Evolutionary conservation across 495 filamentous ascomycete genomes (phyloP).

Genomic region (Daldinia decipiens): DNA sequence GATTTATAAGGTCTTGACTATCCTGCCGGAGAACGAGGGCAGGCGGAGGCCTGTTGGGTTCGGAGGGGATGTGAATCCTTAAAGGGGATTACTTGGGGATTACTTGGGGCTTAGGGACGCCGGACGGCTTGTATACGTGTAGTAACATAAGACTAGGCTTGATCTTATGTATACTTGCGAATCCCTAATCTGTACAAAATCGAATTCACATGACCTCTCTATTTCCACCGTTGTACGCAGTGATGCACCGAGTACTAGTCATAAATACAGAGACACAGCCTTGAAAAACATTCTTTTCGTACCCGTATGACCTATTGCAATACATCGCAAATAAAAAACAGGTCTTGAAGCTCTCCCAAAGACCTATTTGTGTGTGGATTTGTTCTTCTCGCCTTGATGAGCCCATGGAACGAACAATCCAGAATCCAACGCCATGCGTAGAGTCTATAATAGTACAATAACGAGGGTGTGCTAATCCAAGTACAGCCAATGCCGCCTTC

Average conservation of each 20-base stretch:
- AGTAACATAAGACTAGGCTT: neutral
- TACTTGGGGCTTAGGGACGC: neutral
- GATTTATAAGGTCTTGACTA: constrained; percentile 91
- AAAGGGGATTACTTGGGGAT: no score
- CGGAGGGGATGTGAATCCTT: constrained; percentile 72
- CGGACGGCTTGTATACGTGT: neutral
- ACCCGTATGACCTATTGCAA: constrained; percentile 11
- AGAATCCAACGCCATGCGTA: constrained; percentile 45
- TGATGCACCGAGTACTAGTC: neutral
- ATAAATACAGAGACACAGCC: neutral
- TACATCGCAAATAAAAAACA: constrained; percentile 18
- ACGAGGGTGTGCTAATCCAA: constrained; percentile 30
- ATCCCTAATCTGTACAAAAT: neutral
- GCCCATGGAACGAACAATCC: constrained; percentile 7
- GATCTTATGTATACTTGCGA: neutral
- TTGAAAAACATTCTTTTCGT: constrained; percentile 22
- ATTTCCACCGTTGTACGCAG: neutral
- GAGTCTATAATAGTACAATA: constrained; percentile 45
- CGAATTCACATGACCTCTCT: neutral
- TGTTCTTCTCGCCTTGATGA: constrained; percentile 3
- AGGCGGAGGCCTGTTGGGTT: constrained; percentile 86
- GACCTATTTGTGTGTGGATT: constrained; percentile 22
- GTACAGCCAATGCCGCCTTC: constrained; percentile 23
- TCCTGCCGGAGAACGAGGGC: constrained; percentile 83
- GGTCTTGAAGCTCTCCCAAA: constrained; percentile 11